Conservation (phyloP, 2,329 filamentous ascomycete species). For the Cladosporium phlei region DNA sequence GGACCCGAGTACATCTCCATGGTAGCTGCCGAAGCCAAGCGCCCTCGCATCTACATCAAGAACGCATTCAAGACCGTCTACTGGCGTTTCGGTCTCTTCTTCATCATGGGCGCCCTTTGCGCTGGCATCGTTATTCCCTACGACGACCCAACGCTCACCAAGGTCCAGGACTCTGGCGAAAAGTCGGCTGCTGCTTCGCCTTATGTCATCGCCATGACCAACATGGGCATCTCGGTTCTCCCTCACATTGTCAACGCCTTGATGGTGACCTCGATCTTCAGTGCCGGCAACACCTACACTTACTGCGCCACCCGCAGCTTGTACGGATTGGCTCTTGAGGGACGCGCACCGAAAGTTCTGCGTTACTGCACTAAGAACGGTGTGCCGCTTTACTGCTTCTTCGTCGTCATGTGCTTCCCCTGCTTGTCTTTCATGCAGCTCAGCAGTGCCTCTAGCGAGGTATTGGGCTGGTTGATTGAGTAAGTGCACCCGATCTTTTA, state of each 20-base stretch:
- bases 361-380: conserved; percentile 56
- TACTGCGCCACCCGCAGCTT: conserved; percentile 51
- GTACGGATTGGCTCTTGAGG: conserved; percentile 51
- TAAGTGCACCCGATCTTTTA: no score
- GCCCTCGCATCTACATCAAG: conserved; percentile 43
- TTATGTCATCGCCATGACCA: conserved; percentile 35
- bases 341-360: conserved; percentile 51
- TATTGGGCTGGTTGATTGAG: conserved; percentile 42
- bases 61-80: conserved; percentile 46
- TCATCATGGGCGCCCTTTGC: conserved; percentile 43
- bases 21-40: conserved; percentile 44
- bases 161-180: conserved; percentile 21
- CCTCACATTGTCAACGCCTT: conserved; percentile 38
- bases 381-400: conserved; percentile 57
- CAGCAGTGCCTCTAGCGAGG: conserved; percentile 26
- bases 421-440: conserved; percentile 34
- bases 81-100: conserved; percentile 44
- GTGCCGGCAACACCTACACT: conserved; percentile 52
- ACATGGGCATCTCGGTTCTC: conserved; percentile 40
- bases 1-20: conserved; percentile 47
- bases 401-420: conserved; percentile 41
- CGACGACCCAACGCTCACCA: conserved; percentile 26
- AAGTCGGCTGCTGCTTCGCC: conserved; percentile 33
- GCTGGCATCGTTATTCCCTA: conserved; percentile 39
- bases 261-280: conserved; percentile 51